Conservation (phyloP, 192 early-diverging fungal genomes). For the Anaeromyces robustus region DNA sequence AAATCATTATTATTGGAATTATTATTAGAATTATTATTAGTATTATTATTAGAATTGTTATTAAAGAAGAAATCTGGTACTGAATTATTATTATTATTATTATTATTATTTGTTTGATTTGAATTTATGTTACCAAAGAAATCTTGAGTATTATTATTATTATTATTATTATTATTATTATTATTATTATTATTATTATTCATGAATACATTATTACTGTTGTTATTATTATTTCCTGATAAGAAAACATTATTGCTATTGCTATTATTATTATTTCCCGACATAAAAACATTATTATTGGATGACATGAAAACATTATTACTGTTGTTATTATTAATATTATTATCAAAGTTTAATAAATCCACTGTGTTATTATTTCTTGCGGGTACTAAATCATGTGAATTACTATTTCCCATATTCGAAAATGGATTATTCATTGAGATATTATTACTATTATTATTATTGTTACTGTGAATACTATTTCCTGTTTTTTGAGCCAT, state of each 20-base stretch:
- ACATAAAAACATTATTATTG: too few species aligned
- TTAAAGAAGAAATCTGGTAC: neutral
- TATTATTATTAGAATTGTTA: neutral
- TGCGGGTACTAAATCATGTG: neutral
- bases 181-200: neutral
- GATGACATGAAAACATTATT: neutral
- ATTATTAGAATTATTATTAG: neutral
- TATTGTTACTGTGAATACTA: neutral
- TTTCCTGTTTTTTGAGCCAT: neutral
- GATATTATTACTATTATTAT: neutral
- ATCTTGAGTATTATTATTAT: neutral
- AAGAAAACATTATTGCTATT: too few species aligned
- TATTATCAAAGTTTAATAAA: neutral
- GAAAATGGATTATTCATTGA: neutral
- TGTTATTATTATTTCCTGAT: neutral
- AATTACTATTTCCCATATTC: neutral
- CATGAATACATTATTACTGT: neutral
- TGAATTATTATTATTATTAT: neutral
- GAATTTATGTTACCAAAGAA: neutral
- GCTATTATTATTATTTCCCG: too few species aligned
- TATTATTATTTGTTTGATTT: too few species aligned
- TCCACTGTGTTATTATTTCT: neutral
- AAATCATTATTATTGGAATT: neutral
- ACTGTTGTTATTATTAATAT: neutral
- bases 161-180: neutral